Percentiles rank a stretch among this genome's conserved stretches.
phyloP scores from a whole-genome alignment of 805 yeast species.

The Teunomyces gatunensis region DNA sequence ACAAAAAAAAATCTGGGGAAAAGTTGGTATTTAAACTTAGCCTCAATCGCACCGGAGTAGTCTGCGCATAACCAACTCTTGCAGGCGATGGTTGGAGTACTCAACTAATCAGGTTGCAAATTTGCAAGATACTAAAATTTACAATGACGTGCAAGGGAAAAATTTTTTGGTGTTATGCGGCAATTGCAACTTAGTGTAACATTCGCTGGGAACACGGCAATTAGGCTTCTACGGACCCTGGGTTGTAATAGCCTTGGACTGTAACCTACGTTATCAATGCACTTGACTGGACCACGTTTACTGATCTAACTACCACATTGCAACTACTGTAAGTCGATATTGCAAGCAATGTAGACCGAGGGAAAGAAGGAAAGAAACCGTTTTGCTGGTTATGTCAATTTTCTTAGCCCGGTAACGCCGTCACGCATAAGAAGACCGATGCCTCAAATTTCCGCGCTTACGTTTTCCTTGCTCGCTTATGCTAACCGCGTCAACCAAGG shows the following conservation, averaged over 20 bases:
- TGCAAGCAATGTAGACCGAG: no score
- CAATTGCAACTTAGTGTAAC: background rate
- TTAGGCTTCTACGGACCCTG: background rate
- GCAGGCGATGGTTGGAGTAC: background rate
- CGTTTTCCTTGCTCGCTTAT: background rate
- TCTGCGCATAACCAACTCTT: background rate
- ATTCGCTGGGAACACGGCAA: background rate
- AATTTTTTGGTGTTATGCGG: background rate
- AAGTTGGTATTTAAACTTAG: background rate
- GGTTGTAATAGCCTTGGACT: background rate
- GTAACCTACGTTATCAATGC: background rate
- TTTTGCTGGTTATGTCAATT: background rate
- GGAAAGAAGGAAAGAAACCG: no score
- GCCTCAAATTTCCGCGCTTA: constrained; percentile 1
- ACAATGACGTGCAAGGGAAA: background rate
- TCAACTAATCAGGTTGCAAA: constrained; percentile 1
- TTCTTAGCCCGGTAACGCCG: background rate
- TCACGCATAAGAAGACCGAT: background rate
- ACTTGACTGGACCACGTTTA: no score
- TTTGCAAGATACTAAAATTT: background rate
- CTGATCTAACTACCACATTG: background rate
- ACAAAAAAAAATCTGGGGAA: constrained; percentile 1
- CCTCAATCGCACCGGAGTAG: background rate
- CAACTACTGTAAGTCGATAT: background rate
- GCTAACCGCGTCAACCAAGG: background rate